Evolutionary conservation across 306 rosid species (phyloP).

Genomic region (Pyrus communis): DNA sequence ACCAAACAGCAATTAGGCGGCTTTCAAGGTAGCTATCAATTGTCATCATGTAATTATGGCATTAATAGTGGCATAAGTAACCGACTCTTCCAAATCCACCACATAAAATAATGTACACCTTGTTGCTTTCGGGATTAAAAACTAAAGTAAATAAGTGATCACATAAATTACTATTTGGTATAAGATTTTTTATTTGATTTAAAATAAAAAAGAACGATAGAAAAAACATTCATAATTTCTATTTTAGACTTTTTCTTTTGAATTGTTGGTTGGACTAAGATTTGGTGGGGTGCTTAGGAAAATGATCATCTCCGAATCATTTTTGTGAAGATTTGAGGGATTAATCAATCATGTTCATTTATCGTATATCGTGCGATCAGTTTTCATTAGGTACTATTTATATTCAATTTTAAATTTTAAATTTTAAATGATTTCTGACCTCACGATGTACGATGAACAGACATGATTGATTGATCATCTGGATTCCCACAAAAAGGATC

Average conservation of each 20-base stretch:
- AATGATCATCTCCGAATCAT: fast-evolving
- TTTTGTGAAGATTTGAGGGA: no score
- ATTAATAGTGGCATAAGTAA: neutral
- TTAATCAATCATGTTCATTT: no score
- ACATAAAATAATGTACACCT: neutral
- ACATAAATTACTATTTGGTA: neutral
- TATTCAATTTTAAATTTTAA: no score
- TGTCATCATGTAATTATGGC: neutral
- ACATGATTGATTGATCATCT: no score
- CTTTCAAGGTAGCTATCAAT: neutral
- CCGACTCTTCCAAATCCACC: neutral
- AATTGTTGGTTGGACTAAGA: neutral
- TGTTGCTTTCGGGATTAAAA: neutral
- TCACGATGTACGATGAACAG: no score
- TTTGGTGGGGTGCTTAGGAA: neutral
- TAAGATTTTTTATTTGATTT: neutral
- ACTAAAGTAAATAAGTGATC: neutral
- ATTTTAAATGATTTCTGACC: no score
- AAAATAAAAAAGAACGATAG: no score
- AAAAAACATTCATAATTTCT: no score
- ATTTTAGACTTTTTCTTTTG: no score
- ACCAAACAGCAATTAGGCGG: conserved; percentile 19
- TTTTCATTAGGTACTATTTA: no score
- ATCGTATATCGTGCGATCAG: no score
- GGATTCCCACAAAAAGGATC: no score